Conservation (phyloP, 1,284 basidiomycete genomes). For the Tilletia setariae region DNA sequence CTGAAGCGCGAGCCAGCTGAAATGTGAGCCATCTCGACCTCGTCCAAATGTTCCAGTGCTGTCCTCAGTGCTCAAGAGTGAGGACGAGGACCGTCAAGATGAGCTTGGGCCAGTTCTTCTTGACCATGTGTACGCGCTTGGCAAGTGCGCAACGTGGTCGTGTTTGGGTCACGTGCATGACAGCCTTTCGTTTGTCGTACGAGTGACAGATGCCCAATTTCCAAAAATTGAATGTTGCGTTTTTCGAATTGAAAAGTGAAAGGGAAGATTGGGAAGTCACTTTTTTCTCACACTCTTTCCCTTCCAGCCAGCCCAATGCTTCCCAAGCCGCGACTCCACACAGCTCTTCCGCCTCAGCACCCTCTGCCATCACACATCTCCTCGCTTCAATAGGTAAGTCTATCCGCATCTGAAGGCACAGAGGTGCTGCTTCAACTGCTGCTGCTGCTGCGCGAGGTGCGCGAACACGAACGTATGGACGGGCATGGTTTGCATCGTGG, state of each 20-base stretch:
- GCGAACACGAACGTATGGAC: too few relatives aligned
- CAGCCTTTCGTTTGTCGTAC: neutral
- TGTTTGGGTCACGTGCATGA: neutral
- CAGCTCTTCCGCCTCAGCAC: neutral
- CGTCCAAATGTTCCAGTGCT: too few relatives aligned
- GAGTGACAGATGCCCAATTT: neutral
- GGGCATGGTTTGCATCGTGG: too few relatives aligned
- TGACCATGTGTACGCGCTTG: neutral
- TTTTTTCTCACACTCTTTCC: neutral
- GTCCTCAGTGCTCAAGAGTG: too few relatives aligned
- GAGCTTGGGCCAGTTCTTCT: too few relatives aligned
- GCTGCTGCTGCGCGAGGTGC: too few relatives aligned
- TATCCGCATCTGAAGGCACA: too few relatives aligned
- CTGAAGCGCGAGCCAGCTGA: neutral
- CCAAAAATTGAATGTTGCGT: neutral
- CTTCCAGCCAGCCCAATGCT: too few relatives aligned
- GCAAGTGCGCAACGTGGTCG: conserved; percentile 2
- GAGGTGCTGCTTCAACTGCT: too few relatives aligned
- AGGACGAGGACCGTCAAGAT: too few relatives aligned
- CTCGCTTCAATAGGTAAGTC: too few relatives aligned
- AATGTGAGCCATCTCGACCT: conserved; percentile 11
- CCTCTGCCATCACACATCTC: neutral
- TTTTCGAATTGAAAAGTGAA: neutral
- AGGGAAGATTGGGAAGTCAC: neutral
- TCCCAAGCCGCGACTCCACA: neutral